Base-by-base conservation (phyloP, 352 stramenopile species). In the Phytophthora macrochlamydospora region DNA sequence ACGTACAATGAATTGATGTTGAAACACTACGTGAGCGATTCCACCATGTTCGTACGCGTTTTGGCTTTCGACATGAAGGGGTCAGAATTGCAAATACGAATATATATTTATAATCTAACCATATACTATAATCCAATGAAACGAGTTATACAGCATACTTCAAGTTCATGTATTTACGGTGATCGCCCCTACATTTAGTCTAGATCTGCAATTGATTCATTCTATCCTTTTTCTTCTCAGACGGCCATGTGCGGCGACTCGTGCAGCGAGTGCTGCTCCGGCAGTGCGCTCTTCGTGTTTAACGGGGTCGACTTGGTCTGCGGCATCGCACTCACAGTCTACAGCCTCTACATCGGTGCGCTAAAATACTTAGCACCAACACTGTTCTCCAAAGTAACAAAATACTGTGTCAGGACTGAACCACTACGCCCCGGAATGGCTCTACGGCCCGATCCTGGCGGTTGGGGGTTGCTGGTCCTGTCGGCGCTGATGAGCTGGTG, bases 221-320 rank as follows among this genome's bases (percentile, higher is more conserved):
- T 46, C 9, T 46, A 40, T 11, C 35, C 6, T 49, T 18, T 29
- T 29, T 49, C 8, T 8, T 31, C 18, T 74, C 30, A 32, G 35
- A 30, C 18, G 51, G 52, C 11, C 2, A 78, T 78, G 70, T 69
- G 60, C 24, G 73, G 67, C 37, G 68, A 85, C 42, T 73, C 71
- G 9, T 78, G 74, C 35, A 62, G 62, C 31, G 69, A 91, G 48
- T 77, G 72, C 51, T 90, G 79, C 67, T 79, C 77, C 4, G 83
- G 83, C 51, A 85, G 79, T 55, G 79, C 77, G 56, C 78, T 92
- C 38, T 89, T 90, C 61, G 32, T 92, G 40, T 92, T 87, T 57
- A 92, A 92, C 65, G 77, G 79, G 40, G 76, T 92, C 46, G 83
- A 92, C 49, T 59, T 92, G 33, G 53, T 88, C 24, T 90, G 74